These are phyloP conservation scores for Balansia obtecta DNA, from an alignment of 2,329 filamentous ascomycete genomes.

Conservation along the genomic window DNA sequence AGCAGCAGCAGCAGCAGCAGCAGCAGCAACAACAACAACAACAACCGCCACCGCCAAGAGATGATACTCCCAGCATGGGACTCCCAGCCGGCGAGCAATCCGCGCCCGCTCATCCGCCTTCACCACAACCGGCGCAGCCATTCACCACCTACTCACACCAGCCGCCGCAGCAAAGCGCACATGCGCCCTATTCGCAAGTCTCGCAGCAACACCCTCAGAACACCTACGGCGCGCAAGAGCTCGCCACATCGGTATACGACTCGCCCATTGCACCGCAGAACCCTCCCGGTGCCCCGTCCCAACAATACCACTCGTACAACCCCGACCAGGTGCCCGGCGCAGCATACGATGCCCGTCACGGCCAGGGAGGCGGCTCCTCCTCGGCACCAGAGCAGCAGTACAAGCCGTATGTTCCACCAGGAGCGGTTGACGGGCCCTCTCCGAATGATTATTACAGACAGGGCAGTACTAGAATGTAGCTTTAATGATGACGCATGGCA, in stretches of 20 bases:
- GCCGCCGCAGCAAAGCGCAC: constrained; percentile 12
- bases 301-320: constrained; percentile 30
- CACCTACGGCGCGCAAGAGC: constrained; percentile 62
- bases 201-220: constrained; percentile 46
- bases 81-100: constrained; percentile 1
- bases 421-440: constrained; percentile 34
- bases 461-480: neutral
- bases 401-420: constrained; percentile 45
- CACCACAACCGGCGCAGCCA: constrained; percentile 31
- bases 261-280: constrained; percentile 51
- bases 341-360: constrained; percentile 37
- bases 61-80: constrained; percentile 35
- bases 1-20: constrained; percentile 22
- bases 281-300: constrained; percentile 19
- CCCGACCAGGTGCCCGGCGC: constrained; percentile 26
- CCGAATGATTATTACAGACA: constrained; percentile 46
- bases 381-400: constrained; percentile 35
- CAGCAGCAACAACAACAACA: constrained; percentile 6
- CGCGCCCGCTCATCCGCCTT: constrained; percentile 30
- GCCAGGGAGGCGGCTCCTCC: constrained; percentile 18
- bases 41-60: constrained; percentile 36
- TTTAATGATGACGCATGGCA: neutral
- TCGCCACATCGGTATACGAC: constrained; percentile 67
- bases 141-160: constrained; percentile 32
- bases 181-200: constrained; percentile 30